phyloP scores from a whole-genome alignment of 202 grass and related monocot species.

The Carex arenaria region DNA sequence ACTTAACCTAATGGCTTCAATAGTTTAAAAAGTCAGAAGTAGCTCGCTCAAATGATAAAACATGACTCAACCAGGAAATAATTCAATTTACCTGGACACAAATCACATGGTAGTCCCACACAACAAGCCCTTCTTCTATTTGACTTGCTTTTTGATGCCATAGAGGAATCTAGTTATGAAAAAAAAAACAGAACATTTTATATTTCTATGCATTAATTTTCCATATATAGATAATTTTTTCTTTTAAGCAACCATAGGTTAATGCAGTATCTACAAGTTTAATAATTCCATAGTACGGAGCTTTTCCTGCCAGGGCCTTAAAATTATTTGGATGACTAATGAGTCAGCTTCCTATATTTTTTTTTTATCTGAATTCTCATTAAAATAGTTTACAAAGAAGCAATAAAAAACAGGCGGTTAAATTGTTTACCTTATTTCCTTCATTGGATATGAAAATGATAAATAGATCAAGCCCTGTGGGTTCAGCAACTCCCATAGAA shows the following conservation, averaged over 20 bases:
- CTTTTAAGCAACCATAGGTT: background rate
- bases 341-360: too few species aligned
- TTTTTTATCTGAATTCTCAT: background rate
- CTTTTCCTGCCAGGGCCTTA: background rate
- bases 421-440: conserved; percentile 45
- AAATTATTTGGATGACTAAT: background rate
- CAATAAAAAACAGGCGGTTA: background rate
- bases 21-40: conserved; percentile 2
- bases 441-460: conserved; percentile 88
- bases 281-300: background rate
- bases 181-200: conserved; percentile 9
- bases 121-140: conserved; percentile 48
- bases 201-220: background rate
- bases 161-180: conserved; percentile 54
- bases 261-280: background rate
- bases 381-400: background rate
- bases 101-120: conserved; percentile 97
- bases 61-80: background rate
- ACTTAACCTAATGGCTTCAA: conserved; percentile 49
- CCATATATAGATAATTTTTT: background rate
- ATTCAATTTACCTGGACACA: conserved; percentile 66
- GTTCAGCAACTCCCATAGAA: conserved; percentile 47
- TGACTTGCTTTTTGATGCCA: conserved; percentile 86
- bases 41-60: background rate
- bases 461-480: conserved; percentile 52